Percentiles rank a stretch among this genome's conserved stretches.
phyloP scores from a whole-genome alignment of 768 basidiomycete genomes.

The Tricholoma sp. region DNA sequence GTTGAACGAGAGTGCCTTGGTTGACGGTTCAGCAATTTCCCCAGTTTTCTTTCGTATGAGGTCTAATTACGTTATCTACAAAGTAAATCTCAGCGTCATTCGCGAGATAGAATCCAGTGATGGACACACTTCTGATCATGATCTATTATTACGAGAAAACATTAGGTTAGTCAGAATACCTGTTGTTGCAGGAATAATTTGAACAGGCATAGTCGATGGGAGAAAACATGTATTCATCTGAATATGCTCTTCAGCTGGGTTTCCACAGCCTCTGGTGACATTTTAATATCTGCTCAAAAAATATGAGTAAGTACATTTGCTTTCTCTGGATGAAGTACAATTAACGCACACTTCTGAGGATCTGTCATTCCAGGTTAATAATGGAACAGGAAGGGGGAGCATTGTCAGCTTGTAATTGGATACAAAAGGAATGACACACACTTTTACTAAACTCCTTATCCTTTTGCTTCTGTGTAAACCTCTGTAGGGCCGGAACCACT shows the following conservation, averaged over 20 bases:
- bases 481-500: constrained; percentile 67
- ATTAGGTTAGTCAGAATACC: background rate
- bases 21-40: too few species aligned
- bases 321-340: background rate
- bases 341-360: constrained; percentile 64
- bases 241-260: constrained; percentile 62
- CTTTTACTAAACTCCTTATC: constrained; percentile 87
- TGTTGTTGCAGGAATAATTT: background rate
- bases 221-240: constrained; percentile 17
- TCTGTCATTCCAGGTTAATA: constrained; percentile 31
- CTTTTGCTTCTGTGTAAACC: constrained; percentile 68
- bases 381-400: background rate
- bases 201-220: background rate
- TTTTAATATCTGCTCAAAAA: constrained; percentile 61
- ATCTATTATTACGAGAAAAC: background rate
- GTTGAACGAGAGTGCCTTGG: too few species aligned
- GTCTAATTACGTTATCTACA: too few species aligned
- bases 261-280: constrained; percentile 71
- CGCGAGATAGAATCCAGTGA: background rate
- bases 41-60: too few species aligned
- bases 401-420: constrained; percentile 3
- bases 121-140: too few species aligned
- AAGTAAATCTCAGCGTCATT: background rate
- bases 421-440: constrained; percentile 27
- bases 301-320: constrained; percentile 8